Conservation (phyloP, 768 basidiomycete species). For the Amanita pseudoporphyria region DNA sequence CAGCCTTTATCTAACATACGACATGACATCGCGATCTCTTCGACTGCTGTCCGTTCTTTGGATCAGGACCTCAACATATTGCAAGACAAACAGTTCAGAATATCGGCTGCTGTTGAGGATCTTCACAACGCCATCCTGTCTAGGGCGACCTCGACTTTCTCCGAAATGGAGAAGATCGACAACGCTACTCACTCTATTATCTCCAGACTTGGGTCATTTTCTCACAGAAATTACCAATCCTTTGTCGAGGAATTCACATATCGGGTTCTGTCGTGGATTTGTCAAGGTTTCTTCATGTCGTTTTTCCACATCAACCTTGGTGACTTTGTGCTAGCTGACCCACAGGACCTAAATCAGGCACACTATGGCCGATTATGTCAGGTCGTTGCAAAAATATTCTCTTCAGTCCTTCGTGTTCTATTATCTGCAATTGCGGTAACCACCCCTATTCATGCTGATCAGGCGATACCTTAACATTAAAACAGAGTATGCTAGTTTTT, state of each 20-base stretch:
- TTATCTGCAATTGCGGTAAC: neutral
- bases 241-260: constrained; percentile 9
- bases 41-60: constrained; percentile 2
- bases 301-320: neutral
- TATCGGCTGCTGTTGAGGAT: constrained; percentile 22
- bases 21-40: neutral
- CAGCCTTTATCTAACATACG: constrained; percentile 8
- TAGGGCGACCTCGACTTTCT: constrained; percentile 28
- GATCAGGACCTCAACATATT: constrained; percentile 17
- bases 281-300: neutral
- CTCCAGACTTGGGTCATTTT: constrained; percentile 15
- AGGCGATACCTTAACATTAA: neutral
- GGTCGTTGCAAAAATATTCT: neutral
- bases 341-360: neutral
- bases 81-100: constrained; percentile 26
- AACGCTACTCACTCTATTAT: constrained; percentile 28
- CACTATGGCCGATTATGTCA: neutral
- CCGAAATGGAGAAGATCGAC: constrained; percentile 39
- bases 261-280: constrained; percentile 1
- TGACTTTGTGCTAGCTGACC: neutral
- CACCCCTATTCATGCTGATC: neutral
- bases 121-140: constrained; percentile 27
- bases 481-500: constrained; percentile 4
- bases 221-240: constrained; percentile 6
- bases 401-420: neutral